Percentiles rank a stretch among this genome's conserved stretches.
Evolutionary conservation across 2,329 filamentous ascomycete genomes (phyloP).

Genomic region (Sporothrix globosa): DNA sequence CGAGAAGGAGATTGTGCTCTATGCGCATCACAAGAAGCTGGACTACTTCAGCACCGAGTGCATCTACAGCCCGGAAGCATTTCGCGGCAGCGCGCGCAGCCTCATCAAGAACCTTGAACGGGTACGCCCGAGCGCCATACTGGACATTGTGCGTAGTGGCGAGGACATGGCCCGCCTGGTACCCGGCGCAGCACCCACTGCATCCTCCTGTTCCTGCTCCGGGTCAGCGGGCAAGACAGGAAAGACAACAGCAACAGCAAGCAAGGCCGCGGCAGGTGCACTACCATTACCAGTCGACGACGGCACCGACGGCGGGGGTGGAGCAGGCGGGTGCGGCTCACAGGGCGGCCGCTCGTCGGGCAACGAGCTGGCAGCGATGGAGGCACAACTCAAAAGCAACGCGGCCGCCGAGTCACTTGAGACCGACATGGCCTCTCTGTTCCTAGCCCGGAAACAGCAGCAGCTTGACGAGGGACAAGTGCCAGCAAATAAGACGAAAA

Average conservation of each 20-base stretch:
- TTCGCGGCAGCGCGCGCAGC: conserved; percentile 85
- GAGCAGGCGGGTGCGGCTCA: conserved; percentile 71
- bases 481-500: conserved; percentile 37
- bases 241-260: neutral
- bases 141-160: conserved; percentile 92
- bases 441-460: conserved; percentile 44
- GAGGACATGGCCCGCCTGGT: conserved; percentile 95
- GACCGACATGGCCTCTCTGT: conserved; percentile 62
- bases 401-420: conserved; percentile 65
- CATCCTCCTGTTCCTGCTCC: conserved; percentile 30
- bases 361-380: conserved; percentile 81
- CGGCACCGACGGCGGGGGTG: conserved; percentile 19
- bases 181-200: conserved; percentile 55
- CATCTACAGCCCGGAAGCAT: conserved; percentile 96
- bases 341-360: conserved; percentile 67
- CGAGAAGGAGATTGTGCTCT: conserved; percentile 98
- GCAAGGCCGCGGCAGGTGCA: neutral
- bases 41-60: conserved; percentile 99
- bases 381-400: conserved; percentile 69
- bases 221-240: neutral
- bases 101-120: conserved; percentile 95
- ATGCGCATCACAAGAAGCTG: conserved; percentile 93
- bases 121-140: conserved; percentile 87
- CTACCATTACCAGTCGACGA: neutral
- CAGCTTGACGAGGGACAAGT: conserved; percentile 34